Conservation (phyloP, 768 basidiomycete species). For the Tricholoma hemisulphureum region DNA sequence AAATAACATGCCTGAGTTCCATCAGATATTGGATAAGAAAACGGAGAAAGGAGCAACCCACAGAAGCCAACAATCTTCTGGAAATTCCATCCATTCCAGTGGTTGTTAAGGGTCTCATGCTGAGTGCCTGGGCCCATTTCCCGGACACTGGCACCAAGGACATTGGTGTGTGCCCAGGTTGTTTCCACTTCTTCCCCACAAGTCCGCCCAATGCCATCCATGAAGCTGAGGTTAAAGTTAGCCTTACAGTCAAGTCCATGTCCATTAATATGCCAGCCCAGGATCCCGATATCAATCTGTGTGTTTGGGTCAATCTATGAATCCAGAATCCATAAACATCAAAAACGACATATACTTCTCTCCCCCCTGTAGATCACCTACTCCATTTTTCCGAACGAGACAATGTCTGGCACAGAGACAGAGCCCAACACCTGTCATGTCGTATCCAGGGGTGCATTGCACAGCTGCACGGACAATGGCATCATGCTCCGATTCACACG, state of each 20-base stretch:
- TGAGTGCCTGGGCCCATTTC: constrained; percentile 37
- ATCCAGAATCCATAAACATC: too few species aligned
- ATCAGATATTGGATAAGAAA: neutral
- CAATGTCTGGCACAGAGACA: constrained; percentile 17
- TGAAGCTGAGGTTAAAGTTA: constrained; percentile 30
- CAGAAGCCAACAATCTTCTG: constrained; percentile 17
- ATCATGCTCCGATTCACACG: constrained; percentile 16
- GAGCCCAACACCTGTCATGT: constrained; percentile 3
- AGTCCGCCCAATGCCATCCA: constrained; percentile 23
- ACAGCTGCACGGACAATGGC: constrained; percentile 14
- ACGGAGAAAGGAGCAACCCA: neutral
- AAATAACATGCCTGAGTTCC: neutral
- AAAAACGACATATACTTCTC: too few species aligned
- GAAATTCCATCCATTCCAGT: constrained; percentile 36
- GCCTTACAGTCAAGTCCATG: constrained; percentile 30
- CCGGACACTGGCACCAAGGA: constrained; percentile 26
- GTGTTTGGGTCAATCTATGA: neutral
- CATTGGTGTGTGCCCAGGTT: constrained; percentile 35
- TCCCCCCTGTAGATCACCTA: constrained; percentile 22
- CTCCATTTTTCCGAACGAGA: constrained; percentile 14
- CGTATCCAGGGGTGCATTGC: constrained; percentile 7
- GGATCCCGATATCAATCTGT: constrained; percentile 23
- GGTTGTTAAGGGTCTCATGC: constrained; percentile 36
- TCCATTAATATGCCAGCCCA: constrained; percentile 36
- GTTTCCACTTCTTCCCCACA: constrained; percentile 36